Conservation (phyloP, 306 rosid genomes). For the Citrullus amarus region DNA sequence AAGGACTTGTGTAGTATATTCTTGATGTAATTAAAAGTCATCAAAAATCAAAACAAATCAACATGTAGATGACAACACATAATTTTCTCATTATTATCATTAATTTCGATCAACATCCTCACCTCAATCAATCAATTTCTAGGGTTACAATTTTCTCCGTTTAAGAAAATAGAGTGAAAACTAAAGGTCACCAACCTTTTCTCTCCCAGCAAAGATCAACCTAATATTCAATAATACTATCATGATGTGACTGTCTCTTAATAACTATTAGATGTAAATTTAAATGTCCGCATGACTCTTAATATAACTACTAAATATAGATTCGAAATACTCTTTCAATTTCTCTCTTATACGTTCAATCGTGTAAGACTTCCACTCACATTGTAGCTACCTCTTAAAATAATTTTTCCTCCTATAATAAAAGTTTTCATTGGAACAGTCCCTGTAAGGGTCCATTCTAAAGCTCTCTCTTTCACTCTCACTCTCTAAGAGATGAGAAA, state of each 20-base stretch:
- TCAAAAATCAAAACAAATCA: not conserved
- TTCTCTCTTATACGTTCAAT: not conserved
- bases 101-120: not conserved
- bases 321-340: not conserved
- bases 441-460: not conserved
- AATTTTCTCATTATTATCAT: not conserved
- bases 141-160: not conserved
- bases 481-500: not conserved
- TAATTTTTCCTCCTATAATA: too few species aligned
- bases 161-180: not conserved
- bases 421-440: not conserved
- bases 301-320: too few species aligned
- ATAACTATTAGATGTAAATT: not conserved
- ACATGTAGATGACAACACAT: not conserved
- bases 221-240: not conserved
- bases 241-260: not conserved
- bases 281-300: not conserved
- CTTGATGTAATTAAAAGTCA: not conserved
- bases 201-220: not conserved
- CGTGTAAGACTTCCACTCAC: rapidly evolving
- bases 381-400: too few species aligned
- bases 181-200: not conserved
- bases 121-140: not conserved
- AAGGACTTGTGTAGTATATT: not conserved
- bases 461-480: not conserved